Evolutionary conservation across 805 yeast species (phyloP).

Genomic region (Wickerhamomyces queroliae): DNA sequence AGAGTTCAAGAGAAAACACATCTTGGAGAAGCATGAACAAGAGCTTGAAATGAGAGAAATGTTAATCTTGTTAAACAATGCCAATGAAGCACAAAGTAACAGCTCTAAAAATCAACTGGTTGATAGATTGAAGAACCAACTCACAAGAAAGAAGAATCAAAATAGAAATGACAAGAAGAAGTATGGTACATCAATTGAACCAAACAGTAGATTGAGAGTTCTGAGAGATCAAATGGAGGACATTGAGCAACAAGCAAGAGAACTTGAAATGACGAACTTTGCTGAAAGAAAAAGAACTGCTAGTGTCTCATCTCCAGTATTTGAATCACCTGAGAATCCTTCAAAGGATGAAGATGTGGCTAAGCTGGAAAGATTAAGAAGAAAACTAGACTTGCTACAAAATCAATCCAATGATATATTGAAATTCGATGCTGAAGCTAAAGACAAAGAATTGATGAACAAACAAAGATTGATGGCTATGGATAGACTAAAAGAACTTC

Average conservation of each 20-base stretch:
- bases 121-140: slow-evolving; percentile 32
- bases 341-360: slow-evolving; percentile 47
- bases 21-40: slow-evolving; percentile 67
- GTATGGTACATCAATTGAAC: slow-evolving; percentile 58
- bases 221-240: slow-evolving; percentile 81
- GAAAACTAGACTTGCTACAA: slow-evolving; percentile 56
- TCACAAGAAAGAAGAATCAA: slow-evolving; percentile 32
- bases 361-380: slow-evolving; percentile 49
- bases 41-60: slow-evolving; percentile 75
- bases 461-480: slow-evolving; percentile 62
- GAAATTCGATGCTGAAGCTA: slow-evolving; percentile 49
- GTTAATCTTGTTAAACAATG: slow-evolving; percentile 54
- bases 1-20: slow-evolving; percentile 48
- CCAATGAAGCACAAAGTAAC: slow-evolving; percentile 23
- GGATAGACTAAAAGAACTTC: slow-evolving; percentile 67
- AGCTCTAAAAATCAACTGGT: slow-evolving; percentile 28
- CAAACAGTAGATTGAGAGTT: slow-evolving; percentile 67
- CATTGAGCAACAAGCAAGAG: slow-evolving; percentile 78
- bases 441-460: slow-evolving; percentile 49
- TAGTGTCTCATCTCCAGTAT: slow-evolving; percentile 14
- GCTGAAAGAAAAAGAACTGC: slow-evolving; percentile 35
- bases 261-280: slow-evolving; percentile 81
- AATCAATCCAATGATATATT: slow-evolving; percentile 72
- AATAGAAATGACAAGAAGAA: slow-evolving; percentile 37
- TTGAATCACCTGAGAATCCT: slow-evolving; percentile 25